Evolutionary conservation across 805 yeast species (phyloP).

Genomic region (Ogataea chonburiensis): DNA sequence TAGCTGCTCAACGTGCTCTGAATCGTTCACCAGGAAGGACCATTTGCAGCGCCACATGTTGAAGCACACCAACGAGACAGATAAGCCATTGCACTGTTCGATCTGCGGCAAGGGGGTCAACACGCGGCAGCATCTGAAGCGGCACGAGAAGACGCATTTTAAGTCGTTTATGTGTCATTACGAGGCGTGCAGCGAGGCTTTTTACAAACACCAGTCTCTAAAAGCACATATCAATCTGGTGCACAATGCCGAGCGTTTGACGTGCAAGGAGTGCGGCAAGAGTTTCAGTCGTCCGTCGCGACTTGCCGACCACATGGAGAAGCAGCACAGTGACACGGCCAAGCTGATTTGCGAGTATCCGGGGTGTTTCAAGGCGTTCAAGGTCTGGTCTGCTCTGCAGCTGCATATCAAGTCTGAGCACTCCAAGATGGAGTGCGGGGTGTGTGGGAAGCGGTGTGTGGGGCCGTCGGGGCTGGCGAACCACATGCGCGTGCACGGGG

Average conservation of each 20-base stretch:
- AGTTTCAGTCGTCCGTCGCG: constrained; percentile 62
- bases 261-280: constrained; percentile 64
- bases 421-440: constrained; percentile 60
- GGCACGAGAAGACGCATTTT: constrained; percentile 83
- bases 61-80: constrained; percentile 52
- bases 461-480: constrained; percentile 67
- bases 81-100: constrained; percentile 71
- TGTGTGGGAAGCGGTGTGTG: constrained; percentile 71
- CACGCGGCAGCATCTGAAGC: constrained; percentile 72
- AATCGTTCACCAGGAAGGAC: constrained; percentile 70
- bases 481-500: constrained; percentile 73
- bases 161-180: constrained; percentile 59
- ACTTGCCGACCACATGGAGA: constrained; percentile 62
- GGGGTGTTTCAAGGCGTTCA: constrained; percentile 59
- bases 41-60: constrained; percentile 74
- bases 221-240: constrained; percentile 65
- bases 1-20: constrained; percentile 59
- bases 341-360: constrained; percentile 59
- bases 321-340: constrained; percentile 54
- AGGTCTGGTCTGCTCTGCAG: constrained; percentile 72
- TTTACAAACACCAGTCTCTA: constrained; percentile 72
- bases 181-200: constrained; percentile 63
- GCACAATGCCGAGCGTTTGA: constrained; percentile 54
- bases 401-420: constrained; percentile 70
- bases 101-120: constrained; percentile 81